Percentiles rank a stretch among this genome's conserved stretches.
These are phyloP conservation scores for Lachnellula arida DNA, from an alignment of 2,329 filamentous ascomycete genomes.

Conservation along the genomic window DNA sequence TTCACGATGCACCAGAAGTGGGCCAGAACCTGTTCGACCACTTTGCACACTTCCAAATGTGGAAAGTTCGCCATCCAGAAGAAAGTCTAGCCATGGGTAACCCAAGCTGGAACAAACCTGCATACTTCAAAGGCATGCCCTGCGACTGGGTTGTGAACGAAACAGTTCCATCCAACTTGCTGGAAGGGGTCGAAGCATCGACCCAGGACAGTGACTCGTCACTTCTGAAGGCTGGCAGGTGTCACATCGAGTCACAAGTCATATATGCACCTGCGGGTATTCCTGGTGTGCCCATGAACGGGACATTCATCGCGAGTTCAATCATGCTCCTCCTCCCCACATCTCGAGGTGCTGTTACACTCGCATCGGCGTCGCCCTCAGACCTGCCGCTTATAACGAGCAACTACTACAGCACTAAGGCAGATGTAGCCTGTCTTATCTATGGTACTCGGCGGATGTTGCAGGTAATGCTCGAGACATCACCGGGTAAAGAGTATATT, in stretches of 20 bases:
- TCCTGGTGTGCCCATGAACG: constrained; percentile 5
- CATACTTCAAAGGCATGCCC: constrained; percentile 5
- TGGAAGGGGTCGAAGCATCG: background rate
- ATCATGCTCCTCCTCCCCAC: constrained; percentile 10
- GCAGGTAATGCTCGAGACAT: constrained; percentile 5
- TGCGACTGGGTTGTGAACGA: constrained; percentile 9
- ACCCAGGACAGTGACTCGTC: background rate
- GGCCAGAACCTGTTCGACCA: constrained; percentile 42
- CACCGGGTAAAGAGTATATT: background rate
- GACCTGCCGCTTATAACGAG: constrained; percentile 1
- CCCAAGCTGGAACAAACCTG: constrained; percentile 3
- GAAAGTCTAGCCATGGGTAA: constrained; percentile 9
- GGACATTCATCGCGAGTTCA: constrained; percentile 3
- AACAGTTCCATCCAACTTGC: background rate
- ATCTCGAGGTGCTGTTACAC: constrained; percentile 10
- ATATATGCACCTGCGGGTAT: constrained; percentile 3
- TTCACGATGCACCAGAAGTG: constrained; percentile 58
- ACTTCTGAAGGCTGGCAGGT: background rate
- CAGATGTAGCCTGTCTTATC: background rate
- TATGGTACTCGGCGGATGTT: background rate
- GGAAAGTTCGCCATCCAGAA: constrained; percentile 11
- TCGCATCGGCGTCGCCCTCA: background rate
- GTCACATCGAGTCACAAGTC: background rate
- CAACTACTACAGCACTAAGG: constrained; percentile 5
- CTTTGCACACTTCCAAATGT: constrained; percentile 1